Conservation (phyloP, 768 basidiomycete species). For the Cystobasidium tubakii region DNA sequence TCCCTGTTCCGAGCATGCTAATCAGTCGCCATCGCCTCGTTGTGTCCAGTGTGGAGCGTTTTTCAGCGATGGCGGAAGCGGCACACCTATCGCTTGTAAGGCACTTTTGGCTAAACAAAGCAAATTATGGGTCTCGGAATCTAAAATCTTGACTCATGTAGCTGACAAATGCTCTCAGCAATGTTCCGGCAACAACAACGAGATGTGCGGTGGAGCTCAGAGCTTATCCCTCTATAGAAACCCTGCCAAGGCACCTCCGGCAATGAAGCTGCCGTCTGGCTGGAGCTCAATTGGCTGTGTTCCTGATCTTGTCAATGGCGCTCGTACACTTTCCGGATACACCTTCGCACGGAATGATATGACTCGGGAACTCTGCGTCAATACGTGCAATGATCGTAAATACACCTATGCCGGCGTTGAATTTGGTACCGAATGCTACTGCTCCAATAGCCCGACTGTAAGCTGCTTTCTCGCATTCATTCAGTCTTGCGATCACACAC, state of each 20-base stretch:
- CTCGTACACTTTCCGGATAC: conserved; percentile 1
- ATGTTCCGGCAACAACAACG: conserved; percentile 12
- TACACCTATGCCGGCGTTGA: conserved; percentile 7
- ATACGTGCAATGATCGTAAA: not conserved
- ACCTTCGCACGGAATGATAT: not conserved
- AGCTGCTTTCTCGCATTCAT: too few species aligned
- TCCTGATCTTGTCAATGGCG: not conserved
- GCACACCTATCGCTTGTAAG: not conserved
- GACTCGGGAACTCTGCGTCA: not conserved
- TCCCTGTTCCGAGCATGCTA: too few species aligned
- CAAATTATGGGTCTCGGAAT: too few species aligned
- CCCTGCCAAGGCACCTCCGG: not conserved
- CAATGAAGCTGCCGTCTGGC: not conserved
- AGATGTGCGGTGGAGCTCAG: conserved; percentile 9
- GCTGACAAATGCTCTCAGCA: not conserved
- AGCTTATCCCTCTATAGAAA: conserved; percentile 8
- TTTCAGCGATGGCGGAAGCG: conserved; percentile 14
- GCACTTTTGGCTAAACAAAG: too few species aligned
- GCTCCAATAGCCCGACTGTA: not conserved
- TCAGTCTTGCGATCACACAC: too few species aligned
- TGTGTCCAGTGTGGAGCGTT: conserved; percentile 3
- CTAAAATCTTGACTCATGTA: too few species aligned
- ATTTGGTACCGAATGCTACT: conserved; percentile 5
- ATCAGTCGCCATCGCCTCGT: not conserved
- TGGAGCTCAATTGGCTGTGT: conserved; percentile 10